phyloP scores from a whole-genome alignment of 352 stramenopile species.

The Plasmopara halstedii region DNA sequence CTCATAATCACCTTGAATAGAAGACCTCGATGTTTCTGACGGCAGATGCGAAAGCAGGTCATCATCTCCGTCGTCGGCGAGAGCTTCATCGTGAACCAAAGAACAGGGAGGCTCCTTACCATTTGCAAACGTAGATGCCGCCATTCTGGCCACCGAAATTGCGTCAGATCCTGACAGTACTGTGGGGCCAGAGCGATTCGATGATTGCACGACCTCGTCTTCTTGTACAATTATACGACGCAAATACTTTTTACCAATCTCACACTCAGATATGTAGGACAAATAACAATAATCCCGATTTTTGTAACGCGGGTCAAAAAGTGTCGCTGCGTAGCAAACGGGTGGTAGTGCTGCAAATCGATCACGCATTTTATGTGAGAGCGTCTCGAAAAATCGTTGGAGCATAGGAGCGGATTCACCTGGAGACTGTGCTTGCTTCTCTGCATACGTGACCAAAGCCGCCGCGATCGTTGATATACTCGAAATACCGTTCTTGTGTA shows the following conservation, averaged over 20 bases:
- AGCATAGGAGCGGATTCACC: conserved; percentile 28
- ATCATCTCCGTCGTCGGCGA: conserved; percentile 56
- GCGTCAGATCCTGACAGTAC: conserved; percentile 7
- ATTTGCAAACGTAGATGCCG: conserved; percentile 20
- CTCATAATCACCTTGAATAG: conserved; percentile 34
- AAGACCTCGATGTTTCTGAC: conserved; percentile 46
- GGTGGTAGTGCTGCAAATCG: conserved; percentile 45
- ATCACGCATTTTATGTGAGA: conserved; percentile 44
- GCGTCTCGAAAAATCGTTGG: conserved; percentile 54
- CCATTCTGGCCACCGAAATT: conserved; percentile 16
- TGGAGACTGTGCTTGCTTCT: conserved; percentile 41
- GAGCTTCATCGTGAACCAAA: conserved; percentile 13
- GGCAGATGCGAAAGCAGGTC: conserved; percentile 64
- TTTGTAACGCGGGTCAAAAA: conserved; percentile 79
- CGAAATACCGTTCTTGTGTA: conserved; percentile 64
- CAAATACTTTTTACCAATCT: conserved; percentile 46
- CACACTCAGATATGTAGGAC: conserved; percentile 40
- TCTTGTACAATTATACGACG: conserved; percentile 43
- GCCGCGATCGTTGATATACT: conserved; percentile 70
- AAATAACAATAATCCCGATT: conserved; percentile 76
- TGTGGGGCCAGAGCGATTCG: conserved; percentile 8
- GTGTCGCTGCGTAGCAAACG: conserved; percentile 59
- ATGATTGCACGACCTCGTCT: conserved; percentile 17
- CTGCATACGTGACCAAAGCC: conserved; percentile 56
- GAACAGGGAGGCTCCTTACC: conserved; percentile 16